Evolutionary conservation across 2,329 filamentous ascomycete genomes (phyloP).

Genomic region (Stachybotrys chartarum): DNA sequence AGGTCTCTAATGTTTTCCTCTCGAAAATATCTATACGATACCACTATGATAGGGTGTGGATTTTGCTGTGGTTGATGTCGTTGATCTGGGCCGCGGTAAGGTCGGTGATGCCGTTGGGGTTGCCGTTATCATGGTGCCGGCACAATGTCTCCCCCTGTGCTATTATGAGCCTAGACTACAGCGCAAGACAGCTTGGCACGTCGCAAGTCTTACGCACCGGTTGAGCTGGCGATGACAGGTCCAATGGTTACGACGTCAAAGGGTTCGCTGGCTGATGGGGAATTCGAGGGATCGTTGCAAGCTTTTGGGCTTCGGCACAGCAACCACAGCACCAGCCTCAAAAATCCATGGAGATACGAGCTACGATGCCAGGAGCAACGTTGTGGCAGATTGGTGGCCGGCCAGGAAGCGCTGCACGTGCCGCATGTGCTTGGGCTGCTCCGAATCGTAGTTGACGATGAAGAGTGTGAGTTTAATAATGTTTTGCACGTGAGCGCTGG

Average conservation of each 20-base stretch:
- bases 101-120: constrained; percentile 31
- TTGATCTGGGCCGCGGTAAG: constrained; percentile 56
- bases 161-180: constrained; percentile 41
- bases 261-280: not conserved
- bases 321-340: constrained; percentile 34
- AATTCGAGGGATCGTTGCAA: constrained; percentile 1
- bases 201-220: constrained; percentile 26
- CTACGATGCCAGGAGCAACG: constrained; percentile 31
- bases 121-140: constrained; percentile 18
- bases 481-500: constrained; percentile 25
- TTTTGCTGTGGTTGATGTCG: constrained; percentile 40
- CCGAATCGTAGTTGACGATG: constrained; percentile 35
- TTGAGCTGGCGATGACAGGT: constrained; percentile 32
- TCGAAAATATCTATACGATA: constrained; percentile 33
- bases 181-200: constrained; percentile 28
- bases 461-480: constrained; percentile 34
- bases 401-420: constrained; percentile 28
- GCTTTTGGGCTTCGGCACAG: constrained; percentile 6
- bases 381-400: constrained; percentile 32
- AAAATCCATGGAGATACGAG: constrained; percentile 33
- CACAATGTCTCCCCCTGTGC: constrained; percentile 45
- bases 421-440: constrained; percentile 24
- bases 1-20: constrained; percentile 40
- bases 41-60: constrained; percentile 31
- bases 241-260: constrained; percentile 33